Conservation (phyloP, 2,329 filamentous ascomycete species). For the Cercospora beticola region DNA sequence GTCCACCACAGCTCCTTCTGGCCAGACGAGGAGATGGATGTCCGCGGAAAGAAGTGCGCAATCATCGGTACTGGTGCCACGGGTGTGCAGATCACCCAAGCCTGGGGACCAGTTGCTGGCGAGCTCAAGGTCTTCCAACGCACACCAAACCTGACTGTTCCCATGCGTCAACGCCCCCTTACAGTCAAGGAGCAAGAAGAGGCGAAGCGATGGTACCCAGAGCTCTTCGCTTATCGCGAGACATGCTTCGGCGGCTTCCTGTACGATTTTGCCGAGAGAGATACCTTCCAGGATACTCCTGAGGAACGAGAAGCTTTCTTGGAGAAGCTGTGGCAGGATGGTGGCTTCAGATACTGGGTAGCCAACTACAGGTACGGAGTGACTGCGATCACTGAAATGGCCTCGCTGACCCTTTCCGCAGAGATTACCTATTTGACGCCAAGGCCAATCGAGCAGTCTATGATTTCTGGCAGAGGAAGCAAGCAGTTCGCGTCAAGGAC, state of each 20-base stretch:
- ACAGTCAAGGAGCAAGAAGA: constrained; percentile 53
- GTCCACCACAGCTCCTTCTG: constrained; percentile 45
- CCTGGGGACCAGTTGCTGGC: constrained; percentile 23
- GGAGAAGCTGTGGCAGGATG: constrained; percentile 24
- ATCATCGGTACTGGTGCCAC: constrained; percentile 46
- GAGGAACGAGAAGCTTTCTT: constrained; percentile 43
- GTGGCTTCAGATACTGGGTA: constrained; percentile 25
- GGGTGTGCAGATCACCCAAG: constrained; percentile 40
- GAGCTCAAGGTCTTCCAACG: constrained; percentile 26
- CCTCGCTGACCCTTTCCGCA: not conserved
- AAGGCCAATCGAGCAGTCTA: constrained; percentile 40
- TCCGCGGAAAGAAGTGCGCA: constrained; percentile 40
- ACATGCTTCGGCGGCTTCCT: constrained; percentile 59
- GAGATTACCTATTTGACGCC: constrained; percentile 14
- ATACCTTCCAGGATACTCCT: constrained; percentile 50
- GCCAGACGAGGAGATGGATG: constrained; percentile 33
- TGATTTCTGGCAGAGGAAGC: constrained; percentile 57
- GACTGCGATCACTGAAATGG: not conserved
- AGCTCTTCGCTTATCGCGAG: constrained; percentile 49
- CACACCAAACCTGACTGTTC: constrained; percentile 16
- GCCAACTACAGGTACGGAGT: constrained; percentile 18
- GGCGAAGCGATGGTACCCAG: constrained; percentile 44
- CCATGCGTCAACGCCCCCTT: constrained; percentile 53
- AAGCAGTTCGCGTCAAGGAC: constrained; percentile 52
- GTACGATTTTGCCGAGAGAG: constrained; percentile 56